Evolutionary conservation across 306 rosid genomes (phyloP).

Genomic region (Cucumis sativus): DNA sequence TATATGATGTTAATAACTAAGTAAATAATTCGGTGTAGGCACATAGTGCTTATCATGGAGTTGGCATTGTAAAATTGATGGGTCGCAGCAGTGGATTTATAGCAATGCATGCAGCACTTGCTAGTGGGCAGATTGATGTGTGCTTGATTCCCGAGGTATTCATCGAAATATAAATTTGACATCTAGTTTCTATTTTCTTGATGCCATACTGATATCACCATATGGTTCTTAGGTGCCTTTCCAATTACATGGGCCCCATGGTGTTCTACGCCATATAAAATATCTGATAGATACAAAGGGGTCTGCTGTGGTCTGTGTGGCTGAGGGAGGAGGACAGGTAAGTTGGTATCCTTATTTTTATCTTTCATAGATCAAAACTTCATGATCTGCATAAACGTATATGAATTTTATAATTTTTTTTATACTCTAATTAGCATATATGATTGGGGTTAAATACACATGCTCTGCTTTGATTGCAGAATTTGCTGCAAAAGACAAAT

Average conservation of each 20-base stretch:
- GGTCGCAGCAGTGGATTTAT: constrained; percentile 99
- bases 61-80: constrained; percentile 93
- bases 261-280: constrained; percentile 75
- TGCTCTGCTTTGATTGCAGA: constrained; percentile 37
- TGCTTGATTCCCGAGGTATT: constrained; percentile 96
- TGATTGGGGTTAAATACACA: constrained; percentile 7
- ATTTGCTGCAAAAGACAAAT: constrained; percentile 72
- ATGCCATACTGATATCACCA: constrained; percentile 6
- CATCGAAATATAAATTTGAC: constrained; percentile 3
- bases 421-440: background rate
- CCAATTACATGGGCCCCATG: constrained; percentile 75
- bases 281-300: constrained; percentile 82
- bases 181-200: background rate
- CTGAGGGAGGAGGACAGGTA: constrained; percentile 99
- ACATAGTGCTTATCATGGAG: constrained; percentile 95
- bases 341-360: constrained; percentile 3
- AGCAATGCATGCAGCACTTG: constrained; percentile 92
- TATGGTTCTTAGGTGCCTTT: constrained; percentile 55
- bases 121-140: constrained; percentile 93
- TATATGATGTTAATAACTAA: background rate
- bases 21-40: constrained; percentile 36
- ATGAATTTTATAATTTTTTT: background rate
- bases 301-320: constrained; percentile 84
- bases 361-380: background rate
- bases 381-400: background rate